Evolutionary conservation across 129 eudicot genomes (phyloP).

Genomic region (Smallanthus sonchifolius): DNA sequence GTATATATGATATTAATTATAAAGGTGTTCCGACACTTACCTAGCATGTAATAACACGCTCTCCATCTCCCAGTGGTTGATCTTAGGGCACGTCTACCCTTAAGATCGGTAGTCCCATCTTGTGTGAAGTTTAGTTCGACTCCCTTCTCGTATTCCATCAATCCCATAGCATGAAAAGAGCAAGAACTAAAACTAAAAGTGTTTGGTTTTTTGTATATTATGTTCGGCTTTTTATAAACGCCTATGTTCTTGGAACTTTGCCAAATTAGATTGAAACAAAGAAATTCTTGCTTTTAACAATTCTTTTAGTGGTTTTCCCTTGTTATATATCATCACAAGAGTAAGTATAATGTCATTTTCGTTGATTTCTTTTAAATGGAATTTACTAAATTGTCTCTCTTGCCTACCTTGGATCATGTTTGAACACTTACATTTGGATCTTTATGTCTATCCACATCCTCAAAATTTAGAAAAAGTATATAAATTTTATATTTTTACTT

Average conservation of each 20-base stretch:
- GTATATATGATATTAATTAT: too few relatives aligned
- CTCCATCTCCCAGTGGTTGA: slow-evolving; percentile 63
- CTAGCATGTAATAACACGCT: slow-evolving; percentile 64
- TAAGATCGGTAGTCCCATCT: slow-evolving; percentile 64
- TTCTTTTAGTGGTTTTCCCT: not conserved
- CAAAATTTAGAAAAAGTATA: too few relatives aligned
- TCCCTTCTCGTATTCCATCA: slow-evolving; percentile 36
- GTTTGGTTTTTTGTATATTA: not conserved
- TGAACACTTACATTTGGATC: too few relatives aligned
- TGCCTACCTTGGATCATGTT: not conserved
- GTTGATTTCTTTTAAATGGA: not conserved
- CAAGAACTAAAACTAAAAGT: not conserved
- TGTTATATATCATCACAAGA: not conserved
- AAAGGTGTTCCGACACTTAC: slow-evolving; percentile 15
- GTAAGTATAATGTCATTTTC: not conserved
- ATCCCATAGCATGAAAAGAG: not conserved
- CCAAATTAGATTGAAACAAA: slow-evolving; percentile 5
- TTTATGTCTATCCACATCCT: too few relatives aligned
- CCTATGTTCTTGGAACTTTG: not conserved
- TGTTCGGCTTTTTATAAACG: not conserved
- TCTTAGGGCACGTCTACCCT: slow-evolving; percentile 49
- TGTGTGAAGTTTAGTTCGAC: slow-evolving; percentile 40
- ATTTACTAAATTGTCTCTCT: slow-evolving; percentile 4
- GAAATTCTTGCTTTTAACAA: not conserved
- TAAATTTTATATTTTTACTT: too few relatives aligned